Percentiles rank a stretch among this genome's conserved stretches.
Evolutionary conservation across 2,329 filamentous ascomycete species (phyloP).

Genomic region (Diaporthe citrichinensis): DNA sequence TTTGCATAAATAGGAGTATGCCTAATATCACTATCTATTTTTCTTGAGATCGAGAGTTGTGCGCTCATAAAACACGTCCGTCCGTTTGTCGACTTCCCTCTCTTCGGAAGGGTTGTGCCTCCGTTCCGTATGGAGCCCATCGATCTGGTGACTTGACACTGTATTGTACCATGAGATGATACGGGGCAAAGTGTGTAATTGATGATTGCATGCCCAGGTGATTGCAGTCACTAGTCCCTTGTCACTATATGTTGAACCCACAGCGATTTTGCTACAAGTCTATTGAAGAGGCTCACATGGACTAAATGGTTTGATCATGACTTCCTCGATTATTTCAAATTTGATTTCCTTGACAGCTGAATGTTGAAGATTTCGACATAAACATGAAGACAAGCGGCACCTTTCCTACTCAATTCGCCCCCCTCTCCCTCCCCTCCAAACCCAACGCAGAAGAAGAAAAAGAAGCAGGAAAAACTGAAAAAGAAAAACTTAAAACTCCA

Average conservation of each 20-base stretch:
- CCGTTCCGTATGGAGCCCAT: not conserved
- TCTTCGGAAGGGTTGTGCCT: no score
- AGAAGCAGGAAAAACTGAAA: not conserved
- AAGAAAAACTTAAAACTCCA: not conserved
- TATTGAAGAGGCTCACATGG: not conserved
- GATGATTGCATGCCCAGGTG: not conserved
- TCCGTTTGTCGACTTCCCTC: not conserved
- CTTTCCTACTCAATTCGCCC: no score
- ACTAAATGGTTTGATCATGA: not conserved
- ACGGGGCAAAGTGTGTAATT: not conserved
- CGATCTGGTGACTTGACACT: not conserved
- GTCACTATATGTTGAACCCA: not conserved
- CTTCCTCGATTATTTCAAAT: not conserved
- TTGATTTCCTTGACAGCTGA: not conserved
- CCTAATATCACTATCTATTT: not conserved
- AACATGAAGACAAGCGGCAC: not conserved
- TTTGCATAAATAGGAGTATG: not conserved
- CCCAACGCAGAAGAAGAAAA: no score
- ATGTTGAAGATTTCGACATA: not conserved
- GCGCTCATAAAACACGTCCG: not conserved
- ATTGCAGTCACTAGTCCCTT: not conserved
- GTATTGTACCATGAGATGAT: not conserved
- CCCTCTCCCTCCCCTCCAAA: no score
- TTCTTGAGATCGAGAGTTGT: not conserved
- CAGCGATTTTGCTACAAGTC: not conserved